Base-by-base conservation (phyloP, 2,329 filamentous ascomycete species). In the Fusarium goolgardi region DNA sequence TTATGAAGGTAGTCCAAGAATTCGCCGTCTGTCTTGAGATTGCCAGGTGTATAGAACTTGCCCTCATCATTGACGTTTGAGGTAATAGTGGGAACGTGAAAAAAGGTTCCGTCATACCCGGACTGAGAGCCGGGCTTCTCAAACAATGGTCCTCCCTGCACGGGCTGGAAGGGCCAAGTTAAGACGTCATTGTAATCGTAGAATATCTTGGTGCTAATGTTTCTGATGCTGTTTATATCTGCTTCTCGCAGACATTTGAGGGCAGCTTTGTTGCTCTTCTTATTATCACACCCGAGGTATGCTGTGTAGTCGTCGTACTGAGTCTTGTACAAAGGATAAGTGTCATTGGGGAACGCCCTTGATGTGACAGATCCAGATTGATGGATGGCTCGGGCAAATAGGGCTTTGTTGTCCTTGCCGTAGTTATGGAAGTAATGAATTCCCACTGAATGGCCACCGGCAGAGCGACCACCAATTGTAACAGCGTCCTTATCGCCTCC, bases 391-490 rank as follows among this genome's bases (percentile, higher is more conserved):
- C 75, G 69, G 0, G 76, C 73, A 40, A 81, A 80, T 6, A 79
- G 59, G 0, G 75, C 74, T 65, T 76, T 67, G 3, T 50, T 46
- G 5, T 70, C 72, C 20, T 72, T 69, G 5, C 73, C 76, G 16
- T 79, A 81, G 40, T 78, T 80, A 50, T 80, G 78, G 34, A 79
- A 79, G 34, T 80, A 78, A 47, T 79, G 77, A 4, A 80, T 77
- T 9, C 77, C 78, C 0, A 78, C 77, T 0, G 78, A 79, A 57
- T 80, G 78, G 10, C 76, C 70, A 46, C 87, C 86, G 1, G 87
- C 85, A 12, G 82, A 84, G 61, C 86, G 83, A 0, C 87, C 86
- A 58, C 81, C 82, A 20, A 88, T 81, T 0, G 85, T 87, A 0
- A 89, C 83, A 9, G 82, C 79, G 2, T 73, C 65, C 0, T 81